Evolutionary conservation across 163 green algal genomes (phyloP).

Genomic region (Scenedesmus sp.): DNA sequence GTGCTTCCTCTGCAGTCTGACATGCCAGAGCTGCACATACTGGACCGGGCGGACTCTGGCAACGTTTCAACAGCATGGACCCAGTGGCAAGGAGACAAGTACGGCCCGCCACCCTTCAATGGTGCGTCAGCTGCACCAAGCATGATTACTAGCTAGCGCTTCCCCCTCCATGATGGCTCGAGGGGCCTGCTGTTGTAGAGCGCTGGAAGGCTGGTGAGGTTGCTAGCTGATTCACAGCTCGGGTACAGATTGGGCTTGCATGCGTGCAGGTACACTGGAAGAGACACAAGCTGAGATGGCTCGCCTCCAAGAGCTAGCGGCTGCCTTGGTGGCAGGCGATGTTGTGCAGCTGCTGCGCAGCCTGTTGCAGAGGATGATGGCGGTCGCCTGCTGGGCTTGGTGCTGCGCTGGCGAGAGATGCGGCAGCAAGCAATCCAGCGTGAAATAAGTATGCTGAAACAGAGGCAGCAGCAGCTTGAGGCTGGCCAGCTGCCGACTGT

Average conservation of each 20-base stretch:
- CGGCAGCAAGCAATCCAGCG: not conserved
- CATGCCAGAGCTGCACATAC: not conserved
- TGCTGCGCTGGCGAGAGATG: not conserved
- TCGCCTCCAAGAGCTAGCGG: not conserved
- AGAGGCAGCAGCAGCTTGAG: not conserved
- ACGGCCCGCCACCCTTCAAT: not conserved
- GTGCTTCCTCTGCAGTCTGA: not conserved
- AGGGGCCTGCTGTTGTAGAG: too few species aligned
- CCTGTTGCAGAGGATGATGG: not conserved
- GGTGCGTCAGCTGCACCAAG: not conserved
- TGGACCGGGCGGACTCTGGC: not conserved
- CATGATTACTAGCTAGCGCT: too few species aligned
- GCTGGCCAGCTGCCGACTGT: not conserved
- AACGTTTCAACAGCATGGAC: slow-evolving; percentile 3
- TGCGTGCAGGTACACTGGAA: not conserved
- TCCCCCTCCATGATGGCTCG: too few species aligned
- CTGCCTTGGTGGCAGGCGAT: not conserved
- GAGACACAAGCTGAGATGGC: not conserved
- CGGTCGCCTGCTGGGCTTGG: not conserved
- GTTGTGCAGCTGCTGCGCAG: not conserved
- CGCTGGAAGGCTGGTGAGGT: too few species aligned
- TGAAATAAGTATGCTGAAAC: not conserved
- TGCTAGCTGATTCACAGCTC: too few species aligned
- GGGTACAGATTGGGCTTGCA: not conserved
- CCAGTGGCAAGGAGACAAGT: not conserved